Evolutionary conservation across 352 stramenopile species (phyloP), one percentile per base, ranked within the genome.

Genomic region (Phytophthora parvispora): DNA sequence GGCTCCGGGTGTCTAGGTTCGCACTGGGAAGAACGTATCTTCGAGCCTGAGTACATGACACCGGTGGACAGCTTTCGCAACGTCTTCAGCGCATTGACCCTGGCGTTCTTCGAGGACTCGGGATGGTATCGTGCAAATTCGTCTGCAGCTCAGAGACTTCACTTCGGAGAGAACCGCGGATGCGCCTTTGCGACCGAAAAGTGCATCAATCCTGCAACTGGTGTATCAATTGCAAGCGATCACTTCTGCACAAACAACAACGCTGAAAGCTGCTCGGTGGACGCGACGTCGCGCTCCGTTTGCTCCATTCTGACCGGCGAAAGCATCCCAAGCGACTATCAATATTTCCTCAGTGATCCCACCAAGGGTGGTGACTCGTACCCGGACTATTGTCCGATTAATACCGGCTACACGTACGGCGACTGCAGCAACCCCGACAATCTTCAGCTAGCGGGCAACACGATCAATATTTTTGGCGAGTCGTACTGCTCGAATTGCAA

Each of bases 21-120:
- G 1, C 90, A 97, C 52, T 96, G 86, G 88, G 90, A 97, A 48
- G 87, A 95, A 64, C 77, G 90, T 0, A 78, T 96, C 36, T 96
- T 96, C 27, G 86, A 95, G 42, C 72, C 87, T 8, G 86, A 94
- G 75, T 91, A 92, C 72, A 95, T 97, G 88, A 85, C 82, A 4
- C 84, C 90, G 0, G 73, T 95, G 4, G 83, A 84, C n/a, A 95
- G 86, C 52, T 93, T 88, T 51, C 85, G 81, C 9, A 94, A 96
- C 48, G 72, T 91, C 0, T 76, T 91, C 31, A 93, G 86, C 22
- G 80, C 72, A 0, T 69, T 96, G 31, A 96, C 89, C 3, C 69
- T 96, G 25, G 86, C 89, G 4, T 96, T 92, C 43, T 94, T 96
- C 57, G 82, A 94, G 49, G 89, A 94, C 62, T 94, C 89, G 4